Evolutionary conservation across 192 early-diverging fungal species (phyloP).

Genomic region (Phlyctochytrium bullatum): DNA sequence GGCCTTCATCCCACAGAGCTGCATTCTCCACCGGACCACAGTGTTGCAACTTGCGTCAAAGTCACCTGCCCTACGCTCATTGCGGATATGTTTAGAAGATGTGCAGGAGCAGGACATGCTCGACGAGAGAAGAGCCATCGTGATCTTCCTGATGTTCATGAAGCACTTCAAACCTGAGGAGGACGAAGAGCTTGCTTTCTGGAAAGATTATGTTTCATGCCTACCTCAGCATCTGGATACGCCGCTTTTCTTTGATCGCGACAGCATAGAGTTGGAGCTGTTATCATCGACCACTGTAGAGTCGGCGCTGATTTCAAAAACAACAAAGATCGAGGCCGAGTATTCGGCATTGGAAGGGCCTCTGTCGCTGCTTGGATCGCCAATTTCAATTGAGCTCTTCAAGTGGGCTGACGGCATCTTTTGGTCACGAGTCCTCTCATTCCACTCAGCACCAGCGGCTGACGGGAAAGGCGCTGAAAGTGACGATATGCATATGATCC

Average conservation of each 20-base stretch:
- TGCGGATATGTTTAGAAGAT: neutral
- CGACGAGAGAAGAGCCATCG: neutral
- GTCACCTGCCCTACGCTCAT: neutral
- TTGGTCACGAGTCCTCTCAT: slow-evolving; percentile 66
- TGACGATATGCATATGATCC: slow-evolving; percentile 59
- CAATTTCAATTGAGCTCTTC: slow-evolving; percentile 48
- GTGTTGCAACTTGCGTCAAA: neutral
- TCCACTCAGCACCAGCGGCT: slow-evolving; percentile 32
- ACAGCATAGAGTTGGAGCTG: slow-evolving; percentile 26
- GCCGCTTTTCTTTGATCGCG: slow-evolving; percentile 40
- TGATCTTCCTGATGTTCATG: neutral
- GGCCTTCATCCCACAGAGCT: neutral
- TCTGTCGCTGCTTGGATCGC: slow-evolving; percentile 14
- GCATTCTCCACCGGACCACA: neutral
- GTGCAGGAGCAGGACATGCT: neutral
- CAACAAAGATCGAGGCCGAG: slow-evolving; percentile 43
- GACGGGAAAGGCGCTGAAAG: neutral
- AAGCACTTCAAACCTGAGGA: neutral
- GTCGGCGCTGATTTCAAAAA: slow-evolving; percentile 50
- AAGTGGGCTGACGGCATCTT: slow-evolving; percentile 68
- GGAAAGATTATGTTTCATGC: slow-evolving; percentile 54
- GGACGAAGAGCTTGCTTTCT: slow-evolving; percentile 4
- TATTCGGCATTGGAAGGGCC: slow-evolving; percentile 28
- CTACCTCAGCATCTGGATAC: slow-evolving; percentile 47
- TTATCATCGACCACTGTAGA: slow-evolving; percentile 57